These are phyloP conservation scores for Acrasis kona DNA, from an alignment of 78 protist species.

Conservation along the genomic window DNA sequence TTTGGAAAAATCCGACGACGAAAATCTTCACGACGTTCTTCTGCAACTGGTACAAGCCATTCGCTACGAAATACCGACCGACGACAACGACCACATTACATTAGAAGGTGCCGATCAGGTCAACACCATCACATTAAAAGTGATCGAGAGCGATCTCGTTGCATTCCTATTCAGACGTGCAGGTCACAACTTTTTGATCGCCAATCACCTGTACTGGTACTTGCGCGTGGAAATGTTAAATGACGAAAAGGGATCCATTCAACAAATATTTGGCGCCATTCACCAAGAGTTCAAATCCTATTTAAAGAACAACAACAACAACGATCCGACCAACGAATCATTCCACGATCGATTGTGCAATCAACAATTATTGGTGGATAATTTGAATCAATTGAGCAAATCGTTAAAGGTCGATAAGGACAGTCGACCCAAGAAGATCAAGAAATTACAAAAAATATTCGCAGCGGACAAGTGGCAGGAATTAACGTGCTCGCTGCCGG, in stretches of 20 bases:
- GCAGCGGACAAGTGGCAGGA: too few relatives aligned
- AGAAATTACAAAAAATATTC: background rate
- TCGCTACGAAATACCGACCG: constrained; percentile 61
- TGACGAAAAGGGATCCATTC: background rate
- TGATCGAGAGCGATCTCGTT: background rate
- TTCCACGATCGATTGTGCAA: background rate
- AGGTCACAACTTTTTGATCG: background rate
- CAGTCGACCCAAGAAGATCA: background rate
- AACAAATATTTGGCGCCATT: background rate
- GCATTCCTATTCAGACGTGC: constrained; percentile 7
- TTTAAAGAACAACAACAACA: background rate
- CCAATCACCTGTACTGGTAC: background rate
- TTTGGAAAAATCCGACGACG: constrained; percentile 8
- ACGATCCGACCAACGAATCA: background rate
- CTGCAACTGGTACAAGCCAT: constrained; percentile 92
- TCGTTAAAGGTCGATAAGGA: background rate
- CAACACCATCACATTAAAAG: constrained; percentile 2
- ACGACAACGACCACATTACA: background rate
- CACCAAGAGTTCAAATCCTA: background rate
- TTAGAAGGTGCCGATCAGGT: too few relatives aligned
- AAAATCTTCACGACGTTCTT: constrained; percentile 56
- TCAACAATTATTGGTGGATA: background rate
- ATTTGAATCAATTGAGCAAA: background rate
- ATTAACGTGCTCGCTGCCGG: too few relatives aligned
- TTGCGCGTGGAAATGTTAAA: background rate